Conservation (phyloP, 2,329 filamentous ascomycete genomes). For the Falciphora oryzae region DNA sequence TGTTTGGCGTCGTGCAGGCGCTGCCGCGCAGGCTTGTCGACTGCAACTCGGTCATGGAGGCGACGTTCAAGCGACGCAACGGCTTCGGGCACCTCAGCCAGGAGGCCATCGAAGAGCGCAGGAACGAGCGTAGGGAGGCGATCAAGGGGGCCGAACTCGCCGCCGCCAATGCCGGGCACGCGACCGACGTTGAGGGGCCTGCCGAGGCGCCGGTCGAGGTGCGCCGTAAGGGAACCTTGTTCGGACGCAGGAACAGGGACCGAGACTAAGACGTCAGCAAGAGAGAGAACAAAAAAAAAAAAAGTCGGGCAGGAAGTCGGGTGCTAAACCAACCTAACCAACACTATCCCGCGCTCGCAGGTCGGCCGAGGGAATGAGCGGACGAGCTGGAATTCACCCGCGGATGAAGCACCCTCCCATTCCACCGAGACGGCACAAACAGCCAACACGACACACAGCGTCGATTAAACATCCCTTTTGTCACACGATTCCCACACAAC, state of each 20-base stretch:
- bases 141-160: slow-evolving; percentile 37
- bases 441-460: not conserved
- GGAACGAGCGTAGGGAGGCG: slow-evolving; percentile 58
- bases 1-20: slow-evolving; percentile 89
- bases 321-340: not conserved
- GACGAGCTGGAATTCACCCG: not conserved
- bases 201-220: slow-evolving; percentile 18
- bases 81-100: slow-evolving; percentile 79
- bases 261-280: slow-evolving; percentile 17
- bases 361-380: not conserved
- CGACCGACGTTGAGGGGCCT: slow-evolving; percentile 24
- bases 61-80: slow-evolving; percentile 74
- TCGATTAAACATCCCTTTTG: not conserved
- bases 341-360: not conserved
- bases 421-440: not conserved
- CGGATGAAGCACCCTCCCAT: not conserved
- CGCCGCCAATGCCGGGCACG: slow-evolving; percentile 19
- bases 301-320: not conserved
- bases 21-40: slow-evolving; percentile 78
- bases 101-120: slow-evolving; percentile 69
- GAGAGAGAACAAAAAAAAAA: not conserved
- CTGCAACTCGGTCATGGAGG: slow-evolving; percentile 74
- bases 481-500: not conserved
- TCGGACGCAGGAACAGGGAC: slow-evolving; percentile 30
- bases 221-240: slow-evolving; percentile 39